A percentile compares a stretch with the other conserved stretches of the same genome.
Conservation (phyloP, 2,329 filamentous ascomycete species). For the Xylariaceae sp. region DNA sequence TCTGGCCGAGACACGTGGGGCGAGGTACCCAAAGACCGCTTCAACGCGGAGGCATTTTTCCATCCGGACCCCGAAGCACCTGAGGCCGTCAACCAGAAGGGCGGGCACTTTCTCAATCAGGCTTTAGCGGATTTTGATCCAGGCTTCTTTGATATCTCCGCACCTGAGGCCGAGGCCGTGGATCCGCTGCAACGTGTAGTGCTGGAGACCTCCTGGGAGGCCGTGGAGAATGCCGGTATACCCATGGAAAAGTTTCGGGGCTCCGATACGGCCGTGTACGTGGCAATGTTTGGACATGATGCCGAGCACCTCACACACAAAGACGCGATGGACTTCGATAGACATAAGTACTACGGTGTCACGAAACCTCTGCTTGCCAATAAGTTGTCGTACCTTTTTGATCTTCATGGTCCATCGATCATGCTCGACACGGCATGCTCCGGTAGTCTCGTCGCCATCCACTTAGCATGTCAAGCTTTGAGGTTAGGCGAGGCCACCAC, state of each 20-base stretch:
- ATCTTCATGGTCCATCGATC: slow-evolving; percentile 29
- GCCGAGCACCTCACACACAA: slow-evolving; percentile 8
- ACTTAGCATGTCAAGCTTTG: slow-evolving; percentile 31
- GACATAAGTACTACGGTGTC: slow-evolving; percentile 16
- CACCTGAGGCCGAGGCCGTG: slow-evolving; percentile 10
- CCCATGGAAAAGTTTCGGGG: slow-evolving; percentile 3
- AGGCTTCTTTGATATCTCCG: slow-evolving; percentile 12
- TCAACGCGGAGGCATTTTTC: slow-evolving; percentile 11
- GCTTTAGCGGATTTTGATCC: slow-evolving; percentile 13
- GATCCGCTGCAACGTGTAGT: slow-evolving; percentile 11
- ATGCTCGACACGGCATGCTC: slow-evolving; percentile 35
- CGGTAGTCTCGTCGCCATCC: slow-evolving; percentile 29
- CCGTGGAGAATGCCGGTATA: slow-evolving; percentile 14
- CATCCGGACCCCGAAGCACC: slow-evolving; percentile 4
- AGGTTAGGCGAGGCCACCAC: slow-evolving; percentile 27
- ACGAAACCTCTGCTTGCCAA: slow-evolving; percentile 22
- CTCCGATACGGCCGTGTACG: slow-evolving; percentile 9
- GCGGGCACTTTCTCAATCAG: slow-evolving; percentile 14
- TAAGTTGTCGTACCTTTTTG: slow-evolving; percentile 26
- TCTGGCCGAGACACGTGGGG: slow-evolving; percentile 19
- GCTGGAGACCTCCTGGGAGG: slow-evolving; percentile 13
- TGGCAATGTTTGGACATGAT: slow-evolving; percentile 7
- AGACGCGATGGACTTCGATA: slow-evolving; percentile 17
- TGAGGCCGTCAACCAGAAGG: slow-evolving; percentile 1
- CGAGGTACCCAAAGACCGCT: slow-evolving; percentile 23